These are phyloP conservation scores for Didymosphaeria variabile DNA, from an alignment of 2,329 filamentous ascomycete species.

Conservation along the genomic window DNA sequence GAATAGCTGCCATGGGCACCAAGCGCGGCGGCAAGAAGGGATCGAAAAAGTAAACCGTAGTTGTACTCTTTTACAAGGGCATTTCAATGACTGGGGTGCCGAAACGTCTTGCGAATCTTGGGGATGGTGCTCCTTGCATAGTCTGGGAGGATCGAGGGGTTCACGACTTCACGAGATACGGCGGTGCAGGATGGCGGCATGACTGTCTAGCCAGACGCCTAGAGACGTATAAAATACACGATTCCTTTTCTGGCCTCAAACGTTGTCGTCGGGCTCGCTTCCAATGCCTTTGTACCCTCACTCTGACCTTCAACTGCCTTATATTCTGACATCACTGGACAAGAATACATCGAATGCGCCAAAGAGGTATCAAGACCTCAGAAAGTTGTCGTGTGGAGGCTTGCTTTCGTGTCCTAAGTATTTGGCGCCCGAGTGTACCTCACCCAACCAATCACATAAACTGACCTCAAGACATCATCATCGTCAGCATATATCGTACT, in stretches of 20 bases:
- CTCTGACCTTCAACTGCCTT: background rate
- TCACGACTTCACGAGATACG: constrained; percentile 21
- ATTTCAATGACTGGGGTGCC: background rate
- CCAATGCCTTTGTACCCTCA: background rate
- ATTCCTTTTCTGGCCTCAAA: background rate
- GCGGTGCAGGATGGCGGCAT: constrained; percentile 17
- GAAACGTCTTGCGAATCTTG: constrained; percentile 1
- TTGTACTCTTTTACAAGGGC: background rate
- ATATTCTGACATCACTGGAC: no score
- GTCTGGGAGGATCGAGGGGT: constrained; percentile 29
- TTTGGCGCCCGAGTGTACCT: constrained; percentile 9
- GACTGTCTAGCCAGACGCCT: constrained; percentile 13
- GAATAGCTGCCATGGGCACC: constrained; percentile 55
- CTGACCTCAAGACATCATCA: constrained; percentile 23
- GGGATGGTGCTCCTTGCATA: constrained; percentile 39
- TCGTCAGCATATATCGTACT: constrained; percentile 23
- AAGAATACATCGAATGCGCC: background rate
- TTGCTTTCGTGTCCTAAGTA: constrained; percentile 1
- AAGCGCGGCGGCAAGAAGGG: constrained; percentile 51
- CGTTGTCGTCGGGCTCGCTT: background rate
- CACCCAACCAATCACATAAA: background rate
- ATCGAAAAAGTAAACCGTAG: constrained; percentile 50
- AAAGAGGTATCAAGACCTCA: background rate
- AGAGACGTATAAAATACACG: constrained; percentile 17
- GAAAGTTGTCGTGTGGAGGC: background rate